Conservation (phyloP, 208 protist genomes). For the Trypanosoma theileri region DNA sequence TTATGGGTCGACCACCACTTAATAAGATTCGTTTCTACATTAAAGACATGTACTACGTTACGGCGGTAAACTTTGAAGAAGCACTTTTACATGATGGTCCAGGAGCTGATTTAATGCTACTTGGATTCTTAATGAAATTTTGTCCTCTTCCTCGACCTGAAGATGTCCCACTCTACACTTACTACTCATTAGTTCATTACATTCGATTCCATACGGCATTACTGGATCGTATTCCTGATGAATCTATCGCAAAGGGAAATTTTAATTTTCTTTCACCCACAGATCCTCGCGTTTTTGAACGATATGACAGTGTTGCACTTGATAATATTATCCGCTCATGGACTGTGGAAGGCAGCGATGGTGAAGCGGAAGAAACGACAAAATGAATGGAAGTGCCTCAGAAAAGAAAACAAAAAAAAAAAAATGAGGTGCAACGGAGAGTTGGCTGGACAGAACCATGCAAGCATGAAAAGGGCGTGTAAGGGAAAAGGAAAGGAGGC, state of each 20-base stretch:
- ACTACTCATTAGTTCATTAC: slow-evolving; percentile 92
- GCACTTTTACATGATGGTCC: slow-evolving; percentile 78
- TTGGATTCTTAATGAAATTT: slow-evolving; percentile 90
- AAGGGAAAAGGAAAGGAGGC: no score
- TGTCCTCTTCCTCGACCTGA: slow-evolving; percentile 83
- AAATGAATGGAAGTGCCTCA: background rate
- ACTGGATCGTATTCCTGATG: slow-evolving; percentile 86
- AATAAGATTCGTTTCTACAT: slow-evolving; percentile 89
- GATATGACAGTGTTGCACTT: slow-evolving; percentile 69
- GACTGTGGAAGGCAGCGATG: slow-evolving; percentile 36
- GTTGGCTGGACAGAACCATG: background rate
- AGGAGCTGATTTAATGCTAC: slow-evolving; percentile 83
- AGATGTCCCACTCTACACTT: slow-evolving; percentile 89
- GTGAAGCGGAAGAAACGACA: slow-evolving; percentile 26
- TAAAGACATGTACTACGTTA: slow-evolving; percentile 91
- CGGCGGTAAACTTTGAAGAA: slow-evolving; percentile 89
- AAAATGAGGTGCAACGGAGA: background rate
- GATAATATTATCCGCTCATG: slow-evolving; percentile 71
- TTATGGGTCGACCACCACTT: slow-evolving; percentile 85
- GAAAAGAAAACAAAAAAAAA: slow-evolving; percentile 2
- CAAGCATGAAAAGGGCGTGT: no score
- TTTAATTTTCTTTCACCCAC: slow-evolving; percentile 87
- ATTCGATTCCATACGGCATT: slow-evolving; percentile 90
- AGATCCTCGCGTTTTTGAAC: slow-evolving; percentile 77
- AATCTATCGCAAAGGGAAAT: slow-evolving; percentile 83